Percentiles rank a stretch among this genome's conserved stretches.
Evolutionary conservation across 805 yeast species (phyloP).

Genomic region (Myxozyma neotropica): DNA sequence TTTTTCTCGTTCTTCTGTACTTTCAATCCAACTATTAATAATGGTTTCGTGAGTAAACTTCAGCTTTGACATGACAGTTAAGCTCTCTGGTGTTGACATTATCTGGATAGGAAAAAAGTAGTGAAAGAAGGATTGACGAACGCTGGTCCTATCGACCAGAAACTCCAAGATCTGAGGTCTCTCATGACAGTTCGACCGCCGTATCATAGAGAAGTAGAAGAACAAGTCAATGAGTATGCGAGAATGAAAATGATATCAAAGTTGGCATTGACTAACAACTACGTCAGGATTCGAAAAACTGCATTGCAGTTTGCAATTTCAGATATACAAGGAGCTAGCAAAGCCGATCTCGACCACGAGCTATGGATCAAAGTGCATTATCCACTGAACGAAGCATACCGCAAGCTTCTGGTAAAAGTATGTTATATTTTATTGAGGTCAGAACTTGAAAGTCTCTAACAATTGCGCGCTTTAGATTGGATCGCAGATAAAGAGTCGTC

Average conservation of each 20-base stretch:
- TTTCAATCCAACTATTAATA: not conserved
- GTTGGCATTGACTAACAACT: not conserved
- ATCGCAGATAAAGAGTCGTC: conserved; percentile 11
- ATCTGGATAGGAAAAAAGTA: not conserved
- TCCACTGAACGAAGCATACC: conserved; percentile 23
- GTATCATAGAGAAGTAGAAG: conserved; percentile 24
- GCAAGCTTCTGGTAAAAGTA: conserved; percentile 22
- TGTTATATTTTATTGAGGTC: not conserved
- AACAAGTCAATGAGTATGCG: conserved; percentile 11
- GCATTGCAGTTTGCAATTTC: conserved; percentile 6
- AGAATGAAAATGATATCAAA: not conserved
- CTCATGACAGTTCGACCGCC: conserved; percentile 20
- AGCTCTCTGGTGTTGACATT: not conserved
- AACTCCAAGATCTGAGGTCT: conserved; percentile 2
- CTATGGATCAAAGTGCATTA: conserved; percentile 25
- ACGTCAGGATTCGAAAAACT: conserved; percentile 18
- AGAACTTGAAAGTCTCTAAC: no score
- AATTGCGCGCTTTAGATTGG: conserved; percentile 7
- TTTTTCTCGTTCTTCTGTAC: no score
- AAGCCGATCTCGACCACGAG: conserved; percentile 17
- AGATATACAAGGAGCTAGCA: conserved; percentile 16
- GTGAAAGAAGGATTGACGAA: not conserved
- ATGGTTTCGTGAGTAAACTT: conserved; percentile 1
- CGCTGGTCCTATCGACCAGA: conserved; percentile 1
- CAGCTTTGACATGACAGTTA: no score